A percentile compares a stretch with the other conserved stretches of the same genome.
phyloP scores from a whole-genome alignment of 192 early-diverging fungal species.

The Backusella morwellensis region DNA sequence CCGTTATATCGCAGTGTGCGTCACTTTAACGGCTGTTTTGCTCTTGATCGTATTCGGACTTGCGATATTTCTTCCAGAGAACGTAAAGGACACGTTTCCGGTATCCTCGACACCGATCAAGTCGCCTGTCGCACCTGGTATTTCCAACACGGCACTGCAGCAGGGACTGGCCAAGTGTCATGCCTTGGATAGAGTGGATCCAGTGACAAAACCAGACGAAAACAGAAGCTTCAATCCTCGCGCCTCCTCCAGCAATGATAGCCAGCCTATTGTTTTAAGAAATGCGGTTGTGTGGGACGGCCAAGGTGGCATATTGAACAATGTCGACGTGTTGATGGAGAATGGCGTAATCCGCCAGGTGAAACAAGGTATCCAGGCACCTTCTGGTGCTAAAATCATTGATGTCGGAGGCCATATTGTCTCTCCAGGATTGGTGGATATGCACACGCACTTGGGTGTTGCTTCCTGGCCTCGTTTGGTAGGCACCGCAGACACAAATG shows the following conservation, averaged over 20 bases:
- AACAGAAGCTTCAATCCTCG: slow-evolving; percentile 11
- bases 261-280: slow-evolving; percentile 7
- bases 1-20: neutral
- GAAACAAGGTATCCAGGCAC: slow-evolving; percentile 16
- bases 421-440: slow-evolving; percentile 60
- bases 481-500: slow-evolving; percentile 62
- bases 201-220: neutral
- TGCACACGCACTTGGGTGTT: slow-evolving; percentile 61
- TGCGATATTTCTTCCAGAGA: neutral
- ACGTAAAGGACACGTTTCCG: neutral
- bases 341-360: slow-evolving; percentile 42
- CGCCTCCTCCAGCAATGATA: neutral
- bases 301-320: slow-evolving; percentile 17
- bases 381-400: slow-evolving; percentile 18
- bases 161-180: neutral
- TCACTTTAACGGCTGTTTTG: neutral
- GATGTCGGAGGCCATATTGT: slow-evolving; percentile 54
- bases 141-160: neutral
- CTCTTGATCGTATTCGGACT: neutral
- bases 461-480: slow-evolving; percentile 59
- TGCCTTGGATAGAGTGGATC: neutral
- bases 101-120: neutral
- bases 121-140: neutral
- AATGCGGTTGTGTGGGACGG: slow-evolving; percentile 40
- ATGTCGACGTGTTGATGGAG: slow-evolving; percentile 42